Evolutionary conservation across 225 moss, liverwort and hornwort genomes (phyloP), one percentile per base, ranked within the genome.

Genomic region (Sphagnum tenellum): DNA sequence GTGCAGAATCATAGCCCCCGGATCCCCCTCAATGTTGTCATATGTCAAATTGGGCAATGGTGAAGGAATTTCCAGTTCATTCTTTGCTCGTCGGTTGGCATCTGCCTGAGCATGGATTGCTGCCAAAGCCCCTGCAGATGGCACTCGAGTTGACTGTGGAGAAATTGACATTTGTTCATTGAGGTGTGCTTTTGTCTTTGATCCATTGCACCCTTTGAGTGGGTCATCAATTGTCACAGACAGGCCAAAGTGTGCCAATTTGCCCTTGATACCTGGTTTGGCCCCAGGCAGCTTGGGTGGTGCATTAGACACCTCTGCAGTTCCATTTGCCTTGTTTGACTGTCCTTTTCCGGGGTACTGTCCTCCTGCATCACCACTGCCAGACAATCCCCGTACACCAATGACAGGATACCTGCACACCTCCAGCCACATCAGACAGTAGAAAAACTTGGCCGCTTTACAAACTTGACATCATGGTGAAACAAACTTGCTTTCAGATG

Each of bases 31-130:
- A 56, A 82, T 52, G 47, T 76, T 74, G 60, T 82, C 77, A 65
- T 86, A 79, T 55, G 79, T 70, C 8, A 55, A 76, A 47, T 64
- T 54, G 2, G 75, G 66, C 62, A 73, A 68, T n/a, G 63, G 64
- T 2, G 69, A 60, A 0, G 66, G 56, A 45, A 77, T 76, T 58
- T 88, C 92, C 55, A 73, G 67, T 81, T 96, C 96, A 60, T 77
- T 86, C 66, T 89, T 90, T 14, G 75, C 81, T 61, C 96, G 88
- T 70, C 89, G 86, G 67, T 81, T 86, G 11, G 88, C 89, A 75
- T 96, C 92, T 47, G 88, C 89, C 72, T 96, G 96, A 13, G 96
- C 96, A 71, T 92, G 88, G 56, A 96, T 92, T 13, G 96, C 96
- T 66, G 96, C 96, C 72, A 96, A 68, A 50, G 96, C 96, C 70